These are phyloP conservation scores for Colletotrichum aenigma DNA, from an alignment of 2,329 filamentous ascomycete species.

Conservation along the genomic window DNA sequence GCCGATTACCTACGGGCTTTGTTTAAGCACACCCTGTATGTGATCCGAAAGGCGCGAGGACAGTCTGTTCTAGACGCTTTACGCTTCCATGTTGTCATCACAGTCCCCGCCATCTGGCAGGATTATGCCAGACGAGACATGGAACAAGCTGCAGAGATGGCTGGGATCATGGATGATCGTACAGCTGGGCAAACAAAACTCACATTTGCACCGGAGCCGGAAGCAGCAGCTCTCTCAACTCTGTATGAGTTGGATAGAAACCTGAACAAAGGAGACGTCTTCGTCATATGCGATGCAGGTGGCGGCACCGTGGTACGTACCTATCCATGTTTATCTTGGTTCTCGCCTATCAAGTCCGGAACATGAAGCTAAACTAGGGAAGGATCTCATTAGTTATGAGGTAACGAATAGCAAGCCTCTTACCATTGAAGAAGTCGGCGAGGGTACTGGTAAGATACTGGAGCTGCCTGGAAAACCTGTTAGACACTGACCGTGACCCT, in stretches of 20 bases:
- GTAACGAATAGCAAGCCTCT: background rate
- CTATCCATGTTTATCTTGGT: no score
- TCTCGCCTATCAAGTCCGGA: no score
- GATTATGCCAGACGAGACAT: background rate
- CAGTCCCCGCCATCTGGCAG: background rate
- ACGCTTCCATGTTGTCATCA: background rate
- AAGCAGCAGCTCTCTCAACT: background rate
- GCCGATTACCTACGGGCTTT: background rate
- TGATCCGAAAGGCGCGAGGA: rapidly evolving
- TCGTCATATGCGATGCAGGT: background rate
- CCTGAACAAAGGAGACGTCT: background rate
- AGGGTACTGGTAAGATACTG: background rate
- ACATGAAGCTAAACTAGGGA: no score
- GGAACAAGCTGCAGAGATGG: background rate
- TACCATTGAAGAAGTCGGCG: background rate
- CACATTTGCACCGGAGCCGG: background rate
- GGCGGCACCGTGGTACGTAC: background rate
- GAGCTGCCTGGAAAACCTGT: background rate
- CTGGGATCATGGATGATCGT: rapidly evolving
- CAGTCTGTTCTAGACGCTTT: background rate
- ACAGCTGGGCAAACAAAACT: background rate
- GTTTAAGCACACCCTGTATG: background rate
- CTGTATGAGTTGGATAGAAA: background rate
- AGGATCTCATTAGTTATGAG: background rate
- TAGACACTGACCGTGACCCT: background rate